Conservation (phyloP, 805 yeast genomes). For the Yamadazyma sp. region DNA sequence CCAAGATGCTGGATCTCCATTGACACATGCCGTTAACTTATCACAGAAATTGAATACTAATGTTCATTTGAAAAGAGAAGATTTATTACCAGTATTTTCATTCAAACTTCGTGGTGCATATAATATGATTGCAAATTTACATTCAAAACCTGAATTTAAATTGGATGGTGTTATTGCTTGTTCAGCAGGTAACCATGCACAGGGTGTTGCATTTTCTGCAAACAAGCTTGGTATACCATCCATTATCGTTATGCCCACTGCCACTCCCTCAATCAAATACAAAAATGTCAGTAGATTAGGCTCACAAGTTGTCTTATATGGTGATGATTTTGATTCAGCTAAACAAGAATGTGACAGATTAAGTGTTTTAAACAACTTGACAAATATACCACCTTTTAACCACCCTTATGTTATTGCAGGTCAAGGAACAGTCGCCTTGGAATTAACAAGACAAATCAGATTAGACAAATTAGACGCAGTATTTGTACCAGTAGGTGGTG, state of each 20-base stretch:
- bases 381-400: constrained; percentile 96
- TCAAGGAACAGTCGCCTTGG: constrained; percentile 97
- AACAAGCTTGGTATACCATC: constrained; percentile 83
- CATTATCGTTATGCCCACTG: constrained; percentile 97
- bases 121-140: constrained; percentile 90
- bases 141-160: constrained; percentile 51
- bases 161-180: constrained; percentile 93
- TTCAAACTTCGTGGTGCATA: constrained; percentile 97
- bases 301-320: constrained; percentile 86
- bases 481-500: constrained; percentile 95
- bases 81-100: constrained; percentile 88
- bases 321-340: constrained; percentile 95
- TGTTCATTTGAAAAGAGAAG: constrained; percentile 85
- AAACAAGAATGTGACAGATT: constrained; percentile 83
- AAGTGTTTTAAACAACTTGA: constrained; percentile 64
- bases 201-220: constrained; percentile 95
- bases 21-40: constrained; percentile 69
- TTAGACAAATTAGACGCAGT: constrained; percentile 77
- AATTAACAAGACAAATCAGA: constrained; percentile 81
- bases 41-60: constrained; percentile 74
- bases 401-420: constrained; percentile 99
- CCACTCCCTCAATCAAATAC: constrained; percentile 93
- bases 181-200: constrained; percentile 99
- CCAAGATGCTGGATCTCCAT: constrained; percentile 73
- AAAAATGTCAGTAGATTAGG: constrained; percentile 91